Evolutionary conservation across 2,329 filamentous ascomycete genomes (phyloP), one percentile per base, ranked within the genome.

Genomic region (Trematosphaeria pertusa): DNA sequence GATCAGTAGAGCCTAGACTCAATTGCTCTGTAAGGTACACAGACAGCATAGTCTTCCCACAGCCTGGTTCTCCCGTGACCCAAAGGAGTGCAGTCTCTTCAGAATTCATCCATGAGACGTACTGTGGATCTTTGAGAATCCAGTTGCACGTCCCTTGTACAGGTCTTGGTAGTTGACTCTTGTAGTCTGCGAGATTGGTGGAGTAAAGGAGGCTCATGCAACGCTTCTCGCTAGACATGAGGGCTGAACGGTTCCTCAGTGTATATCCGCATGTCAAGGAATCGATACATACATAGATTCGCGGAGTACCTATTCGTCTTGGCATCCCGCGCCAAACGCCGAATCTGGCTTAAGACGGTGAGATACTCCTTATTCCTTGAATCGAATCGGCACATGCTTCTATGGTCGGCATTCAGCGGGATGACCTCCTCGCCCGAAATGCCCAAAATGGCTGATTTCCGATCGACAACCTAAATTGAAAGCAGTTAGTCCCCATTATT

Each of bases 31-130:
- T 58, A 10, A 75, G 43, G 49, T 68, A 73, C 6, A 43, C 54
- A 10, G 71, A 73, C 4, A 73, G 56, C 20, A 65, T 68, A 14
- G 72, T 73, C 48, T 74, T 75, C 14, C 71, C 70, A 42, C 62
- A 73, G 4, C 71, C 70, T 14, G 72, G 62, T 54, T 71, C 60
- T 4, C 71, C 71, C 17, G 58, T 73, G 9, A 74, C 56, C 71
- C 69, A 73, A 10, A 74, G 59, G 1, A 74, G 49, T 21, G 57
- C 56, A n/a, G 56, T 63, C 22, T 56, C 45, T 17, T 58, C 47
- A n/a, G 61, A 52, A 9, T 51, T 50, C 38, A 63, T 44, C 70
- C 69, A 74, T 14, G 65, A 50, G 5, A 46, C 26, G 41, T 71
- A 73, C 2, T 51, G 18, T 5, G 55, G 52, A 47, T 73, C 50